Percentiles rank a stretch among this genome's conserved stretches.
phyloP scores from a whole-genome alignment of 2,329 filamentous ascomycete genomes.

The Rhexocercosporidium sp. region DNA sequence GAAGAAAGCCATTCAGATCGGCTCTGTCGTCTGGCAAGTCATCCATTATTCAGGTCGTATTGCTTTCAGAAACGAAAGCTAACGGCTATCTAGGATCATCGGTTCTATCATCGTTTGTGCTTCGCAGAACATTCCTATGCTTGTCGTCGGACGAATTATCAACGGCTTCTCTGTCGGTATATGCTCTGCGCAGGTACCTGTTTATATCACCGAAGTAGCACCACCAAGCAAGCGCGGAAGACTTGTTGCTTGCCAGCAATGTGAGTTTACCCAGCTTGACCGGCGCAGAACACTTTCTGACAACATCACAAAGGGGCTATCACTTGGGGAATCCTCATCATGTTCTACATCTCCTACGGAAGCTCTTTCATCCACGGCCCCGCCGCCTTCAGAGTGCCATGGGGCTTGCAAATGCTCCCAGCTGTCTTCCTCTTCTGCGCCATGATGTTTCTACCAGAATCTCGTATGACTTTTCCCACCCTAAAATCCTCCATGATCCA shows the following conservation, averaged over 20 bases:
- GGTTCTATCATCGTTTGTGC: conserved; percentile 66
- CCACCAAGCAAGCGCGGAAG: conserved; percentile 63
- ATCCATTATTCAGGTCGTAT: too few species aligned
- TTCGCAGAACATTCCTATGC: conserved; percentile 57
- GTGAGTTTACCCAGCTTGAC: conserved; percentile 41
- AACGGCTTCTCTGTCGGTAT: conserved; percentile 67
- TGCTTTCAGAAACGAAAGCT: too few species aligned
- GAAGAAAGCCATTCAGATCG: conserved; percentile 54
- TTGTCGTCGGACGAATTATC: conserved; percentile 62
- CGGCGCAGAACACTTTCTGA: neutral
- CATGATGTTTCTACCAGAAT: conserved; percentile 66
- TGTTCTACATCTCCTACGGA: conserved; percentile 72
- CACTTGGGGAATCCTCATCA: conserved; percentile 72
- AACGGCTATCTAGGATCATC: conserved; percentile 51
- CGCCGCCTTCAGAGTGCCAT: conserved; percentile 66
- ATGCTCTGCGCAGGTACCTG: conserved; percentile 69
- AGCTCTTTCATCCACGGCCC: conserved; percentile 63
- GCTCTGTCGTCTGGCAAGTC: conserved; percentile 49
- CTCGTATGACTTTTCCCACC: too few species aligned
- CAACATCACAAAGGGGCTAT: conserved; percentile 49
- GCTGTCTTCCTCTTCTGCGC: conserved; percentile 61
- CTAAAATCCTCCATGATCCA: too few species aligned
- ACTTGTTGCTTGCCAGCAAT: conserved; percentile 74
- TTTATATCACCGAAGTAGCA: conserved; percentile 71
- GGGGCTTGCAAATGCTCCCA: conserved; percentile 68